Conservation (phyloP, 495 filamentous ascomycete species). For the Penicillium nucicola region DNA sequence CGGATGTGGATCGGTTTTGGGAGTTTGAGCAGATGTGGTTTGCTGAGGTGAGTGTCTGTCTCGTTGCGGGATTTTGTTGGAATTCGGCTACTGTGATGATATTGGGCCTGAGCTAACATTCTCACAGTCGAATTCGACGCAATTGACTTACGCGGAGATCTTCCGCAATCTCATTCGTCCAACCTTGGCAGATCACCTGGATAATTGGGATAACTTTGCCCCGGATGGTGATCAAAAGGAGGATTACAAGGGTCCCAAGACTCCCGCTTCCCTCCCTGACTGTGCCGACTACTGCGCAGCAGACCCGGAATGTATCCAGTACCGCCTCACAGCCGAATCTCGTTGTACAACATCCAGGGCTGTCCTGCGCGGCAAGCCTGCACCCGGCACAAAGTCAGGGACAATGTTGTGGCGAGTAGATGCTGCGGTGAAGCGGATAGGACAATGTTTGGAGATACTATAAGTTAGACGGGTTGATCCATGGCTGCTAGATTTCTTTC, state of each 20-base stretch:
- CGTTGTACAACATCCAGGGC: conserved; percentile 27
- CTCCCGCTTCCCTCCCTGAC: conserved; percentile 22
- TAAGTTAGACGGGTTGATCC: conserved; percentile 3
- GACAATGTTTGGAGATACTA: conserved; percentile 11
- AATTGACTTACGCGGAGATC: conserved; percentile 22
- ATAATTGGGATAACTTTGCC: conserved; percentile 31
- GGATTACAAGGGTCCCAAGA: conserved; percentile 4
- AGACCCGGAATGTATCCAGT: conserved; percentile 37
- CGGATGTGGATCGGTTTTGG: conserved; percentile 36
- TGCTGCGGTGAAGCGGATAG: conserved; percentile 11
- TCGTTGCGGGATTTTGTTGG: too few species aligned
- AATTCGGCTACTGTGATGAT: neutral
- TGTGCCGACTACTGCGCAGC: conserved; percentile 35
- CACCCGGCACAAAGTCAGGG: conserved; percentile 18
- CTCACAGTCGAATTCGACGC: conserved; percentile 10
- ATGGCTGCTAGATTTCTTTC: too few species aligned
- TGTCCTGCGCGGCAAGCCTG: conserved; percentile 13
- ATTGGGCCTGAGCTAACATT: neutral
- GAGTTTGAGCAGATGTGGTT: conserved; percentile 43
- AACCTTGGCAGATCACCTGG: conserved; percentile 9
- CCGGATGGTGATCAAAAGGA: conserved; percentile 6
- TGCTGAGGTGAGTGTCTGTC: conserved; percentile 16
- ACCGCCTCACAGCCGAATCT: conserved; percentile 24
- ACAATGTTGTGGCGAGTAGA: conserved; percentile 33
- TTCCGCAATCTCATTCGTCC: conserved; percentile 23